phyloP scores from a whole-genome alignment of 495 filamentous ascomycete genomes.

The Penicillium longicatenatum region DNA sequence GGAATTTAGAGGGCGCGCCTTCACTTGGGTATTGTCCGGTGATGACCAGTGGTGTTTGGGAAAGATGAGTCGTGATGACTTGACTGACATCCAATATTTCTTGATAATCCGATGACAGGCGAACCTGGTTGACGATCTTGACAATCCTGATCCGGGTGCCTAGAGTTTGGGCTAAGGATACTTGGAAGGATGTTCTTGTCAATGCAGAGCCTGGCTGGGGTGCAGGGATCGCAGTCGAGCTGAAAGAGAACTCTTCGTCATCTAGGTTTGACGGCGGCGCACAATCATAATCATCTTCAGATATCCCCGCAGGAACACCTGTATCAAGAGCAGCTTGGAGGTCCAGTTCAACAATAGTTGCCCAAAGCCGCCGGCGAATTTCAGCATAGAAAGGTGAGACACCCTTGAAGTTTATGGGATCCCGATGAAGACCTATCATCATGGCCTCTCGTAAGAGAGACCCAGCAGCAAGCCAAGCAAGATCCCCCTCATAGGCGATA shows the following conservation, averaged over 20 bases:
- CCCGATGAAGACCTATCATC: constrained; percentile 15
- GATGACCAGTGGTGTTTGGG: background rate
- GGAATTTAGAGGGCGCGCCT: background rate
- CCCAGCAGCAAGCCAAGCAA: constrained; percentile 6
- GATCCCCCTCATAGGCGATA: constrained; percentile 12
- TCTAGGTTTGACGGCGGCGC: constrained; percentile 8
- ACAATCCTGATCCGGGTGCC: background rate
- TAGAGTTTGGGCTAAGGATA: background rate
- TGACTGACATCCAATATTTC: constrained; percentile 4
- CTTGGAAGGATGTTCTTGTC: constrained; percentile 3
- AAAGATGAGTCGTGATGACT: background rate
- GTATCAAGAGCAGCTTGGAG: constrained; percentile 7
- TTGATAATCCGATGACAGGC: background rate
- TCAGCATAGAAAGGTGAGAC: constrained; percentile 6
- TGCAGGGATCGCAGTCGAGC: background rate
- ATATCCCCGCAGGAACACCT: constrained; percentile 2
- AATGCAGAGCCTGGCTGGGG: background rate
- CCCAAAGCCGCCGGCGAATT: constrained; percentile 9
- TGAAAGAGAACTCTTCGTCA: constrained; percentile 5
- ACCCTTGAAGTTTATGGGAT: constrained; percentile 1
- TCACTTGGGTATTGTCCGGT: background rate
- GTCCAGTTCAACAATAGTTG: constrained; percentile 4
- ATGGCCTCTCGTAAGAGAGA: constrained; percentile 14
- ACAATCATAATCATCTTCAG: constrained; percentile 9
- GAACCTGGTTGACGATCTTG: constrained; percentile 5